phyloP scores from a whole-genome alignment of 305 asterid genomes.

The Fraxinus xanthoxyloides region DNA sequence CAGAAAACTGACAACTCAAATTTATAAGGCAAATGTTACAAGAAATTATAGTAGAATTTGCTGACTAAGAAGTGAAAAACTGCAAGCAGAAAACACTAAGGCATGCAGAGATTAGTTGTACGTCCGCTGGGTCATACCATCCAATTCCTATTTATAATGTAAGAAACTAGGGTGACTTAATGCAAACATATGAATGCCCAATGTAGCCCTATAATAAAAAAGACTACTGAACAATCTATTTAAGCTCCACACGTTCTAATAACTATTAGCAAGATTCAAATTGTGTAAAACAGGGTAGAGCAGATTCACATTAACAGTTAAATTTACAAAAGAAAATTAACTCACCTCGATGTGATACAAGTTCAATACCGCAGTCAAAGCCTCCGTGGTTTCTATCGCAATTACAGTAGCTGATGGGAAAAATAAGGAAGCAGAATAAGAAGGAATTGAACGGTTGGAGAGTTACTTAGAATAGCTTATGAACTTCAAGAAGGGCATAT shows the following conservation, averaged over 20 bases:
- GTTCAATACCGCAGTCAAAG: constrained; percentile 82
- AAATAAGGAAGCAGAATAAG: constrained; percentile 16
- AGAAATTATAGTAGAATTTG: not conserved
- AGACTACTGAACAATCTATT: not conserved
- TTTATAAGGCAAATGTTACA: not conserved
- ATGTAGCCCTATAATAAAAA: not conserved
- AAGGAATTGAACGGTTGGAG: constrained; percentile 10
- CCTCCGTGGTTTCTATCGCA: constrained; percentile 95
- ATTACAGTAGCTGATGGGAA: constrained; percentile 61
- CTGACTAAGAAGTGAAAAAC: not conserved
- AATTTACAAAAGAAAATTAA: not conserved
- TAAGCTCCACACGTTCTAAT: not conserved
- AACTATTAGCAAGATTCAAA: not conserved
- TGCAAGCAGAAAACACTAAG: not conserved
- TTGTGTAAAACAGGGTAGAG: not conserved
- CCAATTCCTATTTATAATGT: not conserved
- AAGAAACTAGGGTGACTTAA: not conserved
- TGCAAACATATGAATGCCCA: not conserved
- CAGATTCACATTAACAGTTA: not conserved
- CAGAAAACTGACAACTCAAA: not conserved
- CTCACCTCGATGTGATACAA: constrained; percentile 77
- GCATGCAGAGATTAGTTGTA: not conserved
- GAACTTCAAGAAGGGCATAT: not conserved
- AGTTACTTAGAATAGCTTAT: constrained; percentile 3
- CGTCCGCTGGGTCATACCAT: not conserved